These are phyloP conservation scores for Gossypium lobatum DNA, from an alignment of 441 rosid genomes.

Conservation along the genomic window DNA sequence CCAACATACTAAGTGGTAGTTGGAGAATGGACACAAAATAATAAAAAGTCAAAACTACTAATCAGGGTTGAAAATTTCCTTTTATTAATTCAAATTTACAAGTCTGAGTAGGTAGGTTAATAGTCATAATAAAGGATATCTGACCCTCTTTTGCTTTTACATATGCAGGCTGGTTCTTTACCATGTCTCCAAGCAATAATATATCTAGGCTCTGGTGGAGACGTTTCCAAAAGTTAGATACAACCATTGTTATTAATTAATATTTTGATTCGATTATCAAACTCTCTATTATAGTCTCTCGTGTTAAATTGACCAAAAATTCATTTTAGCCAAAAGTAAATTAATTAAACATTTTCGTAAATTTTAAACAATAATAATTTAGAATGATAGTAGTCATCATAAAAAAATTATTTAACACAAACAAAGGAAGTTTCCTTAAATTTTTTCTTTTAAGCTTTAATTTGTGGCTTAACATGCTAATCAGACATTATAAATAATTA, in stretches of 20 bases:
- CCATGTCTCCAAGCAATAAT: too few species aligned
- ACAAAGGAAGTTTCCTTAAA: not conserved
- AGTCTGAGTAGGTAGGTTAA: not conserved
- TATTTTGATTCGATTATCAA: too few species aligned
- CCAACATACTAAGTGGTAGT: not conserved
- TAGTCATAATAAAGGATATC: not conserved
- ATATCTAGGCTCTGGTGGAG: not conserved
- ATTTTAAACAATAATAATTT: too few species aligned
- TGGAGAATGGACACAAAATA: not conserved
- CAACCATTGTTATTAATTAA: too few species aligned
- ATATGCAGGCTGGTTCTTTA: too few species aligned
- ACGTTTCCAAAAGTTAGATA: too few species aligned
- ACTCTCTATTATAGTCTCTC: too few species aligned
- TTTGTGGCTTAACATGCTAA: not conserved
- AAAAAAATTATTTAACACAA: not conserved
- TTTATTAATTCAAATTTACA: not conserved
- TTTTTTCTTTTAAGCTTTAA: not conserved
- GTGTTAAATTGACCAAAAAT: too few species aligned
- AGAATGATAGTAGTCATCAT: not conserved
- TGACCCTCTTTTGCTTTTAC: too few species aligned
- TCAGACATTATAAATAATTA: not conserved
- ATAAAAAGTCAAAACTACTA: not conserved
- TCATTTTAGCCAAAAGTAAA: too few species aligned
- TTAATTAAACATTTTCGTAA: too few species aligned
- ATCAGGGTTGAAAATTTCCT: not conserved